These are phyloP conservation scores for Botrytis fragariae DNA, from an alignment of 2,329 filamentous ascomycete genomes.

Conservation along the genomic window DNA sequence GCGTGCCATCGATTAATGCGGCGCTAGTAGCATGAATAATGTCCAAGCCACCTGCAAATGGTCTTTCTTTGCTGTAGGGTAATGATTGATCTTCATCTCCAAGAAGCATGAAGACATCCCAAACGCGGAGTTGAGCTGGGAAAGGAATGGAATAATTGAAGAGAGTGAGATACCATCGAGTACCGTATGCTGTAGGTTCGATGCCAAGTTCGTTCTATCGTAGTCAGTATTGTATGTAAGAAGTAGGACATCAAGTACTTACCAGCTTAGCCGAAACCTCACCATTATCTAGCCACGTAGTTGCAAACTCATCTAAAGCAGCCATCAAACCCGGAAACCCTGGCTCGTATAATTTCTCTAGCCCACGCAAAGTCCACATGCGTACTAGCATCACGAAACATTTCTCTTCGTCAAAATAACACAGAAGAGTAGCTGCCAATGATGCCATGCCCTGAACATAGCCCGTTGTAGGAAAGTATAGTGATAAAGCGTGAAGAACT, in stretches of 20 bases:
- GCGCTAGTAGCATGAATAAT: slow-evolving; percentile 87
- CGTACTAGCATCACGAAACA: slow-evolving; percentile 96
- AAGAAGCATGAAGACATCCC: slow-evolving; percentile 96
- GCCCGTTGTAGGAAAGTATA: slow-evolving; percentile 87
- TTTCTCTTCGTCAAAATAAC: slow-evolving; percentile 94
- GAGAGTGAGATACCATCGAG: slow-evolving; percentile 93
- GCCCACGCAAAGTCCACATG: slow-evolving; percentile 83
- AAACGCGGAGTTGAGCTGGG: slow-evolving; percentile 87
- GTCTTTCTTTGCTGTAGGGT: slow-evolving; percentile 36
- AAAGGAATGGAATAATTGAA: slow-evolving; percentile 98
- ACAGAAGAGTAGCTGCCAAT: slow-evolving; percentile 84
- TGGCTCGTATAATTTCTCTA: slow-evolving; percentile 78
- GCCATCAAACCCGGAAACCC: slow-evolving; percentile 87
- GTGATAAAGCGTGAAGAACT: slow-evolving; percentile 84
- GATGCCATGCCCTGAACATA: slow-evolving; percentile 99
- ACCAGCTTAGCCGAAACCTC: slow-evolving; percentile 80
- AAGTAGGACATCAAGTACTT: slow-evolving; percentile 42
- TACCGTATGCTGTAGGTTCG: slow-evolving; percentile 88
- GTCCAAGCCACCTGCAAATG: slow-evolving; percentile 68
- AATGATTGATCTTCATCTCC: slow-evolving; percentile 62
- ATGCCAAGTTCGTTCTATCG: slow-evolving; percentile 71
- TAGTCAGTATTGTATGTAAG: slow-evolving; percentile 21
- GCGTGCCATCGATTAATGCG: slow-evolving; percentile 84
- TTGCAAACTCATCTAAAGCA: slow-evolving; percentile 81
- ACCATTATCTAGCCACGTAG: slow-evolving; percentile 73